Evolutionary conservation across 2,329 filamentous ascomycete genomes (phyloP).

Genomic region (Niveomyces coronatus): DNA sequence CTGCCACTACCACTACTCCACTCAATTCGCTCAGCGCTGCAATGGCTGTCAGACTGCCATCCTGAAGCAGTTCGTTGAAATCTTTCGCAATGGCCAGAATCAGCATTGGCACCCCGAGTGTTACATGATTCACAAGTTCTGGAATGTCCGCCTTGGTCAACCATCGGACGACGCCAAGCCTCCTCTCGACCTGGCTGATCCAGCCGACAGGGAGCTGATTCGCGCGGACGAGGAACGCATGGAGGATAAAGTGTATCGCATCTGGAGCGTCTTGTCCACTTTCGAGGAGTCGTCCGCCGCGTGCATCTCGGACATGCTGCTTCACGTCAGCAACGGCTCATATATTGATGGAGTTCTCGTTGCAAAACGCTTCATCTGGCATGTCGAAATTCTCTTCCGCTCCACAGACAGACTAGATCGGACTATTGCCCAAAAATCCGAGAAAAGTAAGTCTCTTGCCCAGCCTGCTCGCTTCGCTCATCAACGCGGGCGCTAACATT

Average conservation of each 20-base stretch:
- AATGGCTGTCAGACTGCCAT: conserved; percentile 97
- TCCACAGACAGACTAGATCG: conserved; percentile 78
- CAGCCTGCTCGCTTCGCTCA: too few species aligned
- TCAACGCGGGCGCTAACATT: neutral
- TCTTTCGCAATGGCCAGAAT: conserved; percentile 94
- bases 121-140: conserved; percentile 99
- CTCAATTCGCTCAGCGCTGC: conserved; percentile 89
- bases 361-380: conserved; percentile 90
- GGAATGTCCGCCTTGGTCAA: conserved; percentile 82
- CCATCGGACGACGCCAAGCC: conserved; percentile 40
- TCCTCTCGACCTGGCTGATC: conserved; percentile 33
- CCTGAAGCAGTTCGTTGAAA: conserved; percentile 97
- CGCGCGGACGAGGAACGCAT: conserved; percentile 83
- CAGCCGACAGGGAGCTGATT: conserved; percentile 62
- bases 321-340: conserved; percentile 95
- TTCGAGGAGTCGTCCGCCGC: conserved; percentile 97
- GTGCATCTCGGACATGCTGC: conserved; percentile 97
- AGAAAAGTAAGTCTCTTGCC: conserved; percentile 63
- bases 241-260: conserved; percentile 95
- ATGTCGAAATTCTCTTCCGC: conserved; percentile 85
- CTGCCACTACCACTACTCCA: conserved; percentile 98
- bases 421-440: conserved; percentile 55
- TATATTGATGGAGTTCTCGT: conserved; percentile 93
- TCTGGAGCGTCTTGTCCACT: conserved; percentile 94
- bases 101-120: conserved; percentile 99